phyloP scores from a whole-genome alignment of 1,139 yeast species.

The Ashbya aceris region DNA sequence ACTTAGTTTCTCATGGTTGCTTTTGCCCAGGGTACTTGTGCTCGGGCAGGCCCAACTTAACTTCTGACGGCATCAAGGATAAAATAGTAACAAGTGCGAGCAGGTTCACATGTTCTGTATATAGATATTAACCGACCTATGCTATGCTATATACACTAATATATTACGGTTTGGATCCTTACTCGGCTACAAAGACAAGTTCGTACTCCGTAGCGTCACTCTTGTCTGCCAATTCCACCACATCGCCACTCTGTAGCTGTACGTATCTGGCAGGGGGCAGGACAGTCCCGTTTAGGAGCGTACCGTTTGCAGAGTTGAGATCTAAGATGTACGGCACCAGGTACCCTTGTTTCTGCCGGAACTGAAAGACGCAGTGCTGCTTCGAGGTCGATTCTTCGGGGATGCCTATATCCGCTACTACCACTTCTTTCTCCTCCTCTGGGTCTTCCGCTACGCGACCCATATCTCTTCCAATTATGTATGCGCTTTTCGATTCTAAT shows the following conservation, averaged over 20 bases:
- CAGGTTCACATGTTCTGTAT: too few relatives aligned
- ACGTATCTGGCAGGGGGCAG: conserved; percentile 41
- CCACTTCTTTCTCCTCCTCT: conserved; percentile 26
- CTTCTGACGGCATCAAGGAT: too few relatives aligned
- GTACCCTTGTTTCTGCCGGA: conserved; percentile 25
- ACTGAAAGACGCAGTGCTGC: conserved; percentile 52
- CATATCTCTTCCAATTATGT: conserved; percentile 37
- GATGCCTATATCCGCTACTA: conserved; percentile 37
- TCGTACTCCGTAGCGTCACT: conserved; percentile 27
- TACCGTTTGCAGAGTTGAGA: conserved; percentile 46
- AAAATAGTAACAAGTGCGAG: too few relatives aligned
- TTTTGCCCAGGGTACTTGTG: too few relatives aligned
- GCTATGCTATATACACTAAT: neutral
- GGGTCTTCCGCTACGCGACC: conserved; percentile 7
- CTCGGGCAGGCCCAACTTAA: too few relatives aligned
- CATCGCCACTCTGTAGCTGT: conserved; percentile 41
- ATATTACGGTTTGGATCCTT: neutral
- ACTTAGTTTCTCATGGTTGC: too few relatives aligned
- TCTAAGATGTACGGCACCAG: conserved; percentile 42
- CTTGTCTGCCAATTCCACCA: conserved; percentile 38
- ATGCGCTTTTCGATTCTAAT: conserved; percentile 29
- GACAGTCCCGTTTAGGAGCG: conserved; percentile 38
- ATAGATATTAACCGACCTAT: too few relatives aligned
- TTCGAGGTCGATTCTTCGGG: conserved; percentile 39
- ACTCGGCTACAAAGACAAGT: conserved; percentile 15